These are phyloP conservation scores for Pascua sp. DNA, from an alignment of 1,284 basidiomycete species.

Conservation along the genomic window DNA sequence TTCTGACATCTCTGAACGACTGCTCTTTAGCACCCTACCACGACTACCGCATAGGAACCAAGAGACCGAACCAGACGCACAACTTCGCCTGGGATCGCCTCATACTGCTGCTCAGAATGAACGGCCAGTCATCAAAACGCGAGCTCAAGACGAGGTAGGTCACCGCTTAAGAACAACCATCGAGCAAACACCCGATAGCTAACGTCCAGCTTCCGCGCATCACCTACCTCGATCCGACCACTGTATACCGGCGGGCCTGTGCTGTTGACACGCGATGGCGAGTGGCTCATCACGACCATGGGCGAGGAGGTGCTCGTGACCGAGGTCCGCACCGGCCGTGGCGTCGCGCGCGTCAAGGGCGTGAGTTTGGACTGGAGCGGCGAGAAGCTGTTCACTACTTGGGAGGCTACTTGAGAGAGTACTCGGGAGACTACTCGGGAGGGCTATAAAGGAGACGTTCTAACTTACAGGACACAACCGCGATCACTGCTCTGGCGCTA, in stretches of 20 bases:
- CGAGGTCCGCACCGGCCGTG: constrained; percentile 66
- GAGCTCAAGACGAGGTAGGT: constrained; percentile 43
- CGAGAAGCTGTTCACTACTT: neutral
- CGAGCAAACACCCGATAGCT: neutral
- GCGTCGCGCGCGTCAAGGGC: constrained; percentile 74
- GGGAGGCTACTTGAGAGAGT: no score
- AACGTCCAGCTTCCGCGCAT: constrained; percentile 43
- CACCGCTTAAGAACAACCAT: no score
- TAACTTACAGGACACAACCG: constrained; percentile 52
- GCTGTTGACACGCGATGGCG: constrained; percentile 73
- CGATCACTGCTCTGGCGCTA: constrained; percentile 53
- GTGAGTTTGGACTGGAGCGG: constrained; percentile 55
- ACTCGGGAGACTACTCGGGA: neutral
- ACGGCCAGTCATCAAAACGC: constrained; percentile 30
- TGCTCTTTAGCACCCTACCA: no score
- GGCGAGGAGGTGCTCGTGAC: constrained; percentile 81
- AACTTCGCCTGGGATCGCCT: neutral
- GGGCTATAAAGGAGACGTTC: neutral
- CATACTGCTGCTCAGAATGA: constrained; percentile 22
- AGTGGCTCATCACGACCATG: constrained; percentile 77
- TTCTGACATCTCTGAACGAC: no score
- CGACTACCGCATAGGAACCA: neutral
- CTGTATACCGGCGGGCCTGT: constrained; percentile 85
- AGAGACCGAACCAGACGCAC: neutral
- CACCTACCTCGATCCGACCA: constrained; percentile 54